Evolutionary conservation across 306 rosid species (phyloP).

Genomic region (Lablab purpureus): DNA sequence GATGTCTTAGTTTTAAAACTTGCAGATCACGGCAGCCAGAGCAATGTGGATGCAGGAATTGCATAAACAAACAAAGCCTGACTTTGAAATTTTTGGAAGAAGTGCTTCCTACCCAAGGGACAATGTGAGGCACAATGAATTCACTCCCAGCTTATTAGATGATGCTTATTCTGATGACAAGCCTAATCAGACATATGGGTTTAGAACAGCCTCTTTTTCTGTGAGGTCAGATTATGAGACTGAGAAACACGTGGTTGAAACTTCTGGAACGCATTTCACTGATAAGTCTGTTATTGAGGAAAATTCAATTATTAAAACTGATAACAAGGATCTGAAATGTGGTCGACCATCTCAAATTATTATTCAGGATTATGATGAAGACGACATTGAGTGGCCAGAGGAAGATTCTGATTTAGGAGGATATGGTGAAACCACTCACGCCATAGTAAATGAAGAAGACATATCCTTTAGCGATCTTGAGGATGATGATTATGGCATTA

Average conservation of each 20-base stretch:
- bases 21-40: constrained; percentile 87
- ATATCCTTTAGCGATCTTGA: constrained; percentile 97
- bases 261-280: constrained; percentile 56
- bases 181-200: constrained; percentile 49
- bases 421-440: constrained; percentile 46
- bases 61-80: constrained; percentile 71
- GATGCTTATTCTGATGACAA: constrained; percentile 57
- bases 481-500: constrained; percentile 72
- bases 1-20: constrained; percentile 42
- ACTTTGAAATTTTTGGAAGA: constrained; percentile 61
- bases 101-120: constrained; percentile 55
- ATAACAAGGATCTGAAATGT: constrained; percentile 54
- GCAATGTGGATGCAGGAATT: constrained; percentile 94
- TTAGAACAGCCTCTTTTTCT: constrained; percentile 52
- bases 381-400: constrained; percentile 88
- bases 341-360: constrained; percentile 60
- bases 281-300: constrained; percentile 74
- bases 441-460: constrained; percentile 75
- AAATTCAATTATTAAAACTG: constrained; percentile 56
- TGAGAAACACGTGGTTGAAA: constrained; percentile 62
- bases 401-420: constrained; percentile 74
- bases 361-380: constrained; percentile 57
- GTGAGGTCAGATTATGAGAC: constrained; percentile 55
- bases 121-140: constrained; percentile 56
- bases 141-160: constrained; percentile 49